Conservation (phyloP, 352 stramenopile species). For the Thraustotheca clavata region DNA sequence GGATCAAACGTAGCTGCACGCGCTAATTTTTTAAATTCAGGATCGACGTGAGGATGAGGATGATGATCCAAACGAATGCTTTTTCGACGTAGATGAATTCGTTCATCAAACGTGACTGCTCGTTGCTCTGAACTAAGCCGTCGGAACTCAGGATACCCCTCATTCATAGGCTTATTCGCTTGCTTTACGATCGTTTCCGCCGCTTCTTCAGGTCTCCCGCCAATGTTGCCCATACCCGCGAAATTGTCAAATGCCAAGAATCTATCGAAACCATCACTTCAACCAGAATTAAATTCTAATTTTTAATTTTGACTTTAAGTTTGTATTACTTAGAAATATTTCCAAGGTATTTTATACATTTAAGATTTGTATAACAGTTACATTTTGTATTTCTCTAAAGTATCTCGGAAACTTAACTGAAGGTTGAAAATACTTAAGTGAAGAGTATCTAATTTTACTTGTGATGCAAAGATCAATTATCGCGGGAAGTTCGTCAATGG, state of each 20-base stretch:
- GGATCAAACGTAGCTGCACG: slow-evolving; percentile 73
- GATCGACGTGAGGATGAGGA: slow-evolving; percentile 19
- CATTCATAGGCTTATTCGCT: not conserved
- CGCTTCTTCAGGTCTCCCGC: not conserved
- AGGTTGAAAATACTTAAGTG: no score
- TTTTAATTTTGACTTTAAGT: not conserved
- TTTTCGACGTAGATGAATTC: slow-evolving; percentile 41
- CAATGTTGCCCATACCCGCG: not conserved
- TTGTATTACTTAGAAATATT: no score
- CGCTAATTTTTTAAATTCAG: slow-evolving; percentile 61
- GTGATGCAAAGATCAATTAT: no score
- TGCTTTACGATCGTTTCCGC: not conserved
- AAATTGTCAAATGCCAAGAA: slow-evolving; percentile 2
- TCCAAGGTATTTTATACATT: no score
- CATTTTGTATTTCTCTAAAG: no score
- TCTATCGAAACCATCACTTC: not conserved
- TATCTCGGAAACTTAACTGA: no score
- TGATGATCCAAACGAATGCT: slow-evolving; percentile 15
- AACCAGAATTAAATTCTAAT: not conserved
- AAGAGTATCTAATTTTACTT: no score
- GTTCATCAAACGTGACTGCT: slow-evolving; percentile 76
- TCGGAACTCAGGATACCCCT: slow-evolving; percentile 18
- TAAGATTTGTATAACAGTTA: no score
- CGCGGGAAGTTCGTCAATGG: no score
- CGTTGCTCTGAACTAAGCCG: slow-evolving; percentile 60